Evolutionary conservation across 2,329 filamentous ascomycete genomes (phyloP).

Genomic region (Sclerotinia nivalis): DNA sequence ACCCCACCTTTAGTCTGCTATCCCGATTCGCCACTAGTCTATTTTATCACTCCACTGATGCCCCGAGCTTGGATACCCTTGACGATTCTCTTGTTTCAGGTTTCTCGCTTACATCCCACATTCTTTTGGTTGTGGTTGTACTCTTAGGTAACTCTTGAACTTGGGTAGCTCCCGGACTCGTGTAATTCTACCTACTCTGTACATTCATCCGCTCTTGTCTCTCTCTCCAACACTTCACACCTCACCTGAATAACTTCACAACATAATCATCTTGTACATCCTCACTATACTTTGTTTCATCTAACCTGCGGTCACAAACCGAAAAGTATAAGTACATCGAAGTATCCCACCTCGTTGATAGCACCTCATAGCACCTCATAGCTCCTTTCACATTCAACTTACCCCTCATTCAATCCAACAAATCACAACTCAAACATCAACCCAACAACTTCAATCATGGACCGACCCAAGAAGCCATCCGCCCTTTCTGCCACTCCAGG

Average conservation of each 20-base stretch:
- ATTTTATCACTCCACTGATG: not conserved
- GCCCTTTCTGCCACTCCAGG: slow-evolving; percentile 74
- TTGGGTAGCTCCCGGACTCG: not conserved
- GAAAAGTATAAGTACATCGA: slow-evolving; percentile 3
- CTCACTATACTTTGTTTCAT: not conserved
- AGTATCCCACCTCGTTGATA: slow-evolving; percentile 7
- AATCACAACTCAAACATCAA: slow-evolving; percentile 15
- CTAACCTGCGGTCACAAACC: not conserved
- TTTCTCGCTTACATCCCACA: slow-evolving; percentile 26
- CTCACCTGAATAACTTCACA: slow-evolving; percentile 13
- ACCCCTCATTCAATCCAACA: slow-evolving; percentile 15
- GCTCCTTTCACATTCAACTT: slow-evolving; percentile 11
- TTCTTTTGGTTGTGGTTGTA: not conserved
- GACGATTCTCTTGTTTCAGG: slow-evolving; percentile 19
- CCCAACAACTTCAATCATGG: slow-evolving; percentile 55
- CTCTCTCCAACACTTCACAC: not conserved
- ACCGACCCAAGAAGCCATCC: slow-evolving; percentile 80
- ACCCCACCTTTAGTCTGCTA: not conserved
- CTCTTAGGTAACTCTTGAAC: slow-evolving; percentile 5
- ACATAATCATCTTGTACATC: not conserved
- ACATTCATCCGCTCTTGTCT: slow-evolving; percentile 2
- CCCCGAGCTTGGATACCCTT: not conserved
- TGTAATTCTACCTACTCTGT: too few relatives aligned
- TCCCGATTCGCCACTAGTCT: not conserved
- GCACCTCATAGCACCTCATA: too few relatives aligned